Evolutionary conservation across 768 basidiomycete species (phyloP).

Genomic region (Hygrocybe coccinea): DNA sequence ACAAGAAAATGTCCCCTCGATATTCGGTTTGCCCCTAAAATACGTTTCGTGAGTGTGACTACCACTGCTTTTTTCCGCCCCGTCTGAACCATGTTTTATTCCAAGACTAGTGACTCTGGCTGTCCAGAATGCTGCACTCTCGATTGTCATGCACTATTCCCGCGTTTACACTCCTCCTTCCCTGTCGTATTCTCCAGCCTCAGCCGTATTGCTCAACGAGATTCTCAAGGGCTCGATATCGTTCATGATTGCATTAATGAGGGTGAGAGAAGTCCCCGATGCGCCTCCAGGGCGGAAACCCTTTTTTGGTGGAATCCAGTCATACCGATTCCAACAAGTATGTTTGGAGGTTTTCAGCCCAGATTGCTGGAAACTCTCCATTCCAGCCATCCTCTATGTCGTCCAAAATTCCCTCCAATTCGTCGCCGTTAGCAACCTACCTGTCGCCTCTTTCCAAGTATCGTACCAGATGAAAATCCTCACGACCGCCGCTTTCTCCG

Average conservation of each 20-base stretch:
- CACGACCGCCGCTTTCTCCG: slow-evolving; percentile 91
- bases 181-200: slow-evolving; percentile 85
- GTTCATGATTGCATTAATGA: slow-evolving; percentile 71
- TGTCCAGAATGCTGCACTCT: slow-evolving; percentile 91
- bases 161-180: slow-evolving; percentile 76
- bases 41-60: slow-evolving; percentile 63
- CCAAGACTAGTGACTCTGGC: slow-evolving; percentile 78
- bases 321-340: slow-evolving; percentile 49
- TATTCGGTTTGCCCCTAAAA: slow-evolving; percentile 73
- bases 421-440: slow-evolving; percentile 91
- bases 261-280: slow-evolving; percentile 42
- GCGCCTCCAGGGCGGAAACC: slow-evolving; percentile 40
- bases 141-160: slow-evolving; percentile 99
- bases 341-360: slow-evolving; percentile 75
- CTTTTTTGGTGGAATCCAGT: slow-evolving; percentile 34
- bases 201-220: slow-evolving; percentile 93
- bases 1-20: slow-evolving; percentile 41
- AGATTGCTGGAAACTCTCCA: slow-evolving; percentile 97
- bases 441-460: slow-evolving; percentile 96
- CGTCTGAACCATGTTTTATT: neutral
- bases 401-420: slow-evolving; percentile 98
- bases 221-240: slow-evolving; percentile 92
- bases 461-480: slow-evolving; percentile 99
- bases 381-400: slow-evolving; percentile 93
- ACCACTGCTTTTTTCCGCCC: neutral